phyloP scores from a whole-genome alignment of 345 rosid species.

The Raphanus sativus region DNA sequence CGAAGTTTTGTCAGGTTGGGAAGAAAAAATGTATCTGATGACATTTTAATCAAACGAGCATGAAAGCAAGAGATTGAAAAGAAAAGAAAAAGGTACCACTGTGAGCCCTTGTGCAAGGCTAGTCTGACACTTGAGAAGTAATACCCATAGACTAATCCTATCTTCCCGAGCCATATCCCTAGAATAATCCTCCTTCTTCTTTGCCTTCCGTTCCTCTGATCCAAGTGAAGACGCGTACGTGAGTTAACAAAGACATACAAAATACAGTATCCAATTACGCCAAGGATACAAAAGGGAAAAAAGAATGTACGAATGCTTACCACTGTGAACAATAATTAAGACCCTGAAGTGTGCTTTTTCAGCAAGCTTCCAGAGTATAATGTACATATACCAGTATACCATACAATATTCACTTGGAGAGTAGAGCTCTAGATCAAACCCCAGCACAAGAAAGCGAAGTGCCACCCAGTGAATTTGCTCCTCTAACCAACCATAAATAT shows the following conservation, averaged over 20 bases:
- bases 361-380: conserved; percentile 68
- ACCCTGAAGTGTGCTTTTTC: conserved; percentile 76
- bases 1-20: background rate
- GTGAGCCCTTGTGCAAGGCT: conserved; percentile 91
- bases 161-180: conserved; percentile 62
- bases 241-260: conserved; percentile 15
- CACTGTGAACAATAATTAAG: conserved; percentile 41
- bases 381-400: conserved; percentile 92
- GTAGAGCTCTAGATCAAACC: conserved; percentile 94
- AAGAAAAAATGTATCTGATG: background rate
- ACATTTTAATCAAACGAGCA: background rate
- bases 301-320: conserved; percentile 35
- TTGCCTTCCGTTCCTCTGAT: conserved; percentile 78
- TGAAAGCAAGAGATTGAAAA: background rate
- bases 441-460: conserved; percentile 75
- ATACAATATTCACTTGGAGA: conserved; percentile 84
- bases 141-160: conserved; percentile 66
- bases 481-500: conserved; percentile 81
- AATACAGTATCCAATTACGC: conserved; percentile 3
- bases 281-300: conserved; percentile 3
- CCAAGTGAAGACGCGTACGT: background rate
- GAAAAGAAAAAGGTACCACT: conserved; percentile 45
- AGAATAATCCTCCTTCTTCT: conserved; percentile 68
- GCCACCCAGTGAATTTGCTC: conserved; percentile 98
- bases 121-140: conserved; percentile 78